These are phyloP conservation scores for Paraleonurus japonicus DNA, from an alignment of 257 asterid genomes.

Conservation along the genomic window DNA sequence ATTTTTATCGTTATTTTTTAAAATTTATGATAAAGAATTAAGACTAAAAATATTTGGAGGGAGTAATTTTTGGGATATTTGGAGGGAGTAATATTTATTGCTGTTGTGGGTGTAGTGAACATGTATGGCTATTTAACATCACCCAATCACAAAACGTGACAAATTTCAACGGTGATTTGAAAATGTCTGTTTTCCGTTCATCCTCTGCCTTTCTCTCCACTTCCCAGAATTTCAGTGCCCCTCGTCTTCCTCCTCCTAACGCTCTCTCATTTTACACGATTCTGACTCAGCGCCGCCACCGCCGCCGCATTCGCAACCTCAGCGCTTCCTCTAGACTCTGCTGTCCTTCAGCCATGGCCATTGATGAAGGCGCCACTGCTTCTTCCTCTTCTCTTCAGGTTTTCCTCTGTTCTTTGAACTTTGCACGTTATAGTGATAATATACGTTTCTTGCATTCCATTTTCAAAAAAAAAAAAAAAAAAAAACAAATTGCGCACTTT, in stretches of 20 bases:
- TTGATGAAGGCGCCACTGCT: slow-evolving; percentile 40
- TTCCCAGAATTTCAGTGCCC: slow-evolving; percentile 22
- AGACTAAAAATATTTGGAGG: no score
- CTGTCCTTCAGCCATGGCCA: slow-evolving; percentile 52
- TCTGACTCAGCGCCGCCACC: slow-evolving; percentile 29
- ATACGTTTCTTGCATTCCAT: background rate
- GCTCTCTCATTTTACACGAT: slow-evolving; percentile 4
- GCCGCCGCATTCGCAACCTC: slow-evolving; percentile 25
- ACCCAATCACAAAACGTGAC: background rate
- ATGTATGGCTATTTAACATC: background rate
- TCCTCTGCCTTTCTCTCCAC: slow-evolving; percentile 28
- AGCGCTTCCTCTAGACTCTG: slow-evolving; percentile 24
- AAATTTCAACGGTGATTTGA: slow-evolving; percentile 29
- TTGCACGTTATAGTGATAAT: background rate
- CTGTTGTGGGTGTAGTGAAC: no score
- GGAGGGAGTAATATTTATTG: no score
- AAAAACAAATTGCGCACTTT: no score
- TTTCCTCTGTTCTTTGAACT: background rate
- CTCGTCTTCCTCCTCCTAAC: slow-evolving; percentile 19
- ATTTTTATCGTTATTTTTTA: no score
- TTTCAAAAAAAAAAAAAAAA: background rate
- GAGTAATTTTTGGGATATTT: no score
- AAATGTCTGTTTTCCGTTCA: slow-evolving; percentile 39
- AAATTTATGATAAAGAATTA: no score
- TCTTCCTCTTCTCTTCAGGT: slow-evolving; percentile 51